Base-by-base conservation (phyloP, 768 basidiomycete species). In the Leccinellum albellum region DNA sequence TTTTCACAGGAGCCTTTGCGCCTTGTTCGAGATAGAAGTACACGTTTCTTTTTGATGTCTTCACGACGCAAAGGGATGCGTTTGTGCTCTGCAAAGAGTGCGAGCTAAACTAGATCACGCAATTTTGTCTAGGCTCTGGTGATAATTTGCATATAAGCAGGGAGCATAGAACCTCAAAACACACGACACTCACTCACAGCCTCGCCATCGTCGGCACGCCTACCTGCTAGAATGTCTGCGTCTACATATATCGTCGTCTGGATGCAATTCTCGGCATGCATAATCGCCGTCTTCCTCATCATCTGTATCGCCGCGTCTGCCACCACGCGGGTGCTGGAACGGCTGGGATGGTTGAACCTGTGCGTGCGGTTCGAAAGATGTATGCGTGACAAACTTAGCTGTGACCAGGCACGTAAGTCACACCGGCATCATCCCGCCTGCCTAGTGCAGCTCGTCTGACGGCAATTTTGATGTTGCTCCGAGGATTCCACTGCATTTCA, bases 11-110 rank as follows among this genome's bases (percentile, higher is more conserved):
- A 82, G 82, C 6, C 67, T 68, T 57, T 96, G 91, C 2, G 91
- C 92, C 17, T 66, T 66, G 0, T 69, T 68, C 33, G 91, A 20
- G n/a, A 9, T 17, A 14, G n/a, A n/a, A n/a, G 1, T 31, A 33
- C 15, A 87, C 94, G 84, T 78, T 90, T 90, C 74, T 94, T 94
- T 35, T 79, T 84, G 50, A 95, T 89, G 40, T 96, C 93, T n/a
- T 94, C 89, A 37, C 91, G 79, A 35, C 82, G 81, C 50, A 97
- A 71, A 2, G 84, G 78, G 12, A 75, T 70, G 51, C 91, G 79
- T 66, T 79, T 83, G 54, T 88, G 83, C 68, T 96, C 93, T 5
- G 77, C 79, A 70, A 94, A 95, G 42, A 98, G 76, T 3, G 92
- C 91, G 23, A 92, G 78, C 17, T 92, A 82, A 12, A 89, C 89